Percentiles rank a stretch among this genome's conserved stretches.
Evolutionary conservation across 1,284 basidiomycete species (phyloP).

Genomic region (Volvariella surrecta): DNA sequence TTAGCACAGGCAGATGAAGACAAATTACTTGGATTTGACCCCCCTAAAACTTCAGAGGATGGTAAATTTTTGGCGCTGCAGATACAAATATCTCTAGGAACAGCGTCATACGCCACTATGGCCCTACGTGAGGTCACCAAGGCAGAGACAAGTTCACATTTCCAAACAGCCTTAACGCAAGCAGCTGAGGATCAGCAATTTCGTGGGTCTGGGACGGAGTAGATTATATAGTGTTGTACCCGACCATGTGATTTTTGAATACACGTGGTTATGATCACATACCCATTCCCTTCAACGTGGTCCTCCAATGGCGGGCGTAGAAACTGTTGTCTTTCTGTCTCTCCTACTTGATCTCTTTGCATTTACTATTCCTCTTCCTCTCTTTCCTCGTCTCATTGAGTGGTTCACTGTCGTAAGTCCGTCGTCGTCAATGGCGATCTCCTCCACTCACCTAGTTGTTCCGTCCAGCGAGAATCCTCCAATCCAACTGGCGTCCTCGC

Average conservation of each 20-base stretch:
- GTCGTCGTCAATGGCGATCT: not conserved
- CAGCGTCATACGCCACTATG: conserved; percentile 94
- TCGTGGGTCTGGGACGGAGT: conserved; percentile 34
- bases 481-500: conserved; percentile 64
- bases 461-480: conserved; percentile 62
- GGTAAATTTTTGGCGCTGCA: conserved; percentile 84
- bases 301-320: conserved; percentile 53
- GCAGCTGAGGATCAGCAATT: conserved; percentile 81
- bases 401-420: conserved; percentile 72
- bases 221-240: conserved; percentile 17
- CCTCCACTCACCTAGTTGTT: too few relatives aligned
- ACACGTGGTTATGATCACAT: too few relatives aligned
- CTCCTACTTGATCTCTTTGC: conserved; percentile 84
- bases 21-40: conserved; percentile 71
- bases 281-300: not conserved
- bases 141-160: conserved; percentile 85
- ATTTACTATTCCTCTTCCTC: conserved; percentile 90
- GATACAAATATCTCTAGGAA: conserved; percentile 72
- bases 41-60: conserved; percentile 53
- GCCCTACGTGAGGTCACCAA: conserved; percentile 89
- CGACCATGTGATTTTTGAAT: conserved; percentile 7
- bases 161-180: conserved; percentile 73
- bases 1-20: conserved; percentile 96
- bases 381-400: conserved; percentile 84
- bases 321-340: conserved; percentile 75